Percentiles rank a stretch among this genome's conserved stretches.
Conservation (phyloP, 2,329 filamentous ascomycete species). For the Trichothecium roseum region DNA sequence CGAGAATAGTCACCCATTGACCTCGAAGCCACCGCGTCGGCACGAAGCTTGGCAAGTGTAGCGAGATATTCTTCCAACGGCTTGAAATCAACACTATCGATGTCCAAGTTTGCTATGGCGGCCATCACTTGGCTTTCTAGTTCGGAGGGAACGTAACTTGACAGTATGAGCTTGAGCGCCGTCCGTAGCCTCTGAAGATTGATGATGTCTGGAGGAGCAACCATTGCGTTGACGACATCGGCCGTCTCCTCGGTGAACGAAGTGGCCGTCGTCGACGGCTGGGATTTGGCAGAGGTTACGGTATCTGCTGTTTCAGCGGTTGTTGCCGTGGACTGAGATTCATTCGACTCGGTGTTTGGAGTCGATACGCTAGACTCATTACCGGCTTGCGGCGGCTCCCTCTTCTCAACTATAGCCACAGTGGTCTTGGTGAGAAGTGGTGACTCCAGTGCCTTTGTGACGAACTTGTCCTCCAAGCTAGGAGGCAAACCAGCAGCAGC, state of each 20-base stretch:
- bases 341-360: slow-evolving; percentile 12
- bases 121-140: slow-evolving; percentile 32
- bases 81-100: slow-evolving; percentile 47
- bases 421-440: slow-evolving; percentile 57
- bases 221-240: slow-evolving; percentile 25
- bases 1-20: slow-evolving; percentile 60
- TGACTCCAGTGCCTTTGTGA: slow-evolving; percentile 63
- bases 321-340: slow-evolving; percentile 31
- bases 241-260: slow-evolving; percentile 25
- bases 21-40: slow-evolving; percentile 60
- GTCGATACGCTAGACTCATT: slow-evolving; percentile 11
- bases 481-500: slow-evolving; percentile 54
- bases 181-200: slow-evolving; percentile 54
- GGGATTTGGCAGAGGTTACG: slow-evolving; percentile 21
- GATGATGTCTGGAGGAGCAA: slow-evolving; percentile 36
- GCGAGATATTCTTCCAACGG: slow-evolving; percentile 62
- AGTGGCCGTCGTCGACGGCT: slow-evolving; percentile 34
- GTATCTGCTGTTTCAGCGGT: slow-evolving; percentile 20
- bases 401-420: slow-evolving; percentile 6
- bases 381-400: slow-evolving; percentile 4
- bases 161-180: slow-evolving; percentile 54
- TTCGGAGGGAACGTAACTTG: slow-evolving; percentile 44
- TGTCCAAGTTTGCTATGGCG: slow-evolving; percentile 24
- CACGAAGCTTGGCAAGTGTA: slow-evolving; percentile 54
- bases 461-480: slow-evolving; percentile 79